Evolutionary conservation across 2,329 filamentous ascomycete genomes (phyloP), one percentile per base, ranked within the genome.

Genomic region (Sclerotinia sclerotiorum): DNA sequence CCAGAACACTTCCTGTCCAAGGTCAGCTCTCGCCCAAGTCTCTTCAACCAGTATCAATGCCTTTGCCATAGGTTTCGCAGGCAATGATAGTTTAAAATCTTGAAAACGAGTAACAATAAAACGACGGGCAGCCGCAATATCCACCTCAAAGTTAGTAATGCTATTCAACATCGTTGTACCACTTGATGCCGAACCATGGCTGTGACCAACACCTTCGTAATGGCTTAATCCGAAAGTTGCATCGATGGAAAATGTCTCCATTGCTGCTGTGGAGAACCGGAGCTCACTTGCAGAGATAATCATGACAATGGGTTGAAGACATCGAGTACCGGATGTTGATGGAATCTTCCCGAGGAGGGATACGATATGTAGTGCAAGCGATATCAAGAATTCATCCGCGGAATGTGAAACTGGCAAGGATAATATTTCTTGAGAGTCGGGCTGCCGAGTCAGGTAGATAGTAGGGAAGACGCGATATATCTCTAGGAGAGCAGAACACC

Each of bases 391-490:
- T 5, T 75, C 74, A 3, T 71, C 68, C 11, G 73, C 72, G 44
- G 70, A 60, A 52, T 72, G 72, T 21, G 64, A 61, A 10, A 54
- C 55, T 7, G 70, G 65, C 2, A 72, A 63, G 2, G 71, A 70
- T 32, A 75, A 51, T 32, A 67, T 67, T 29, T 61, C 56, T 35
- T 67, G 24, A 21, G 35, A 24, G 48, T 52, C 27, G 17, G 65
- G 49, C 24, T 54, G 65, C 4, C 75, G 68, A 15, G 71, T 68
- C 5, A 67, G 65, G 1, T 74, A 71, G 29, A 74, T 70, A 0
- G 70, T 67, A 17, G 74, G 74, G 21, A 76, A 75, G 2, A 76
- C 62, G 1, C 74, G 69, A 56, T 76, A 76, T 17, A 76, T 71
- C 61, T 75, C 70, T 2, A 76, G 66, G 1, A 75, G 69, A 3